Base-by-base conservation (phyloP, 805 yeast genomes). In the Hanseniaspora lindneri region DNA sequence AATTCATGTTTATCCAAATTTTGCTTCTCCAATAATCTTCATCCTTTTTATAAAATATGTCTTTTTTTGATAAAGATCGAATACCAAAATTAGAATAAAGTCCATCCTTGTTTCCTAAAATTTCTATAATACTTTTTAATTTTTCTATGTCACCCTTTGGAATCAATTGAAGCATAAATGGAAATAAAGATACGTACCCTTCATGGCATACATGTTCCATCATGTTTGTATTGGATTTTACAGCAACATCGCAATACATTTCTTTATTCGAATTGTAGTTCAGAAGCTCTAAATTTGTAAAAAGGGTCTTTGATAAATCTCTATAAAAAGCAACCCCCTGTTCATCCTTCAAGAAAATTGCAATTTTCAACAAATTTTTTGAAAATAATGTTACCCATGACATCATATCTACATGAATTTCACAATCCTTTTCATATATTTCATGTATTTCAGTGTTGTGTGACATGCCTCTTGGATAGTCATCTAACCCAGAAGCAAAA, bases 11-110 rank as follows among this genome's bases (percentile, higher is more conserved):
- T 56, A 87, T 70, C 97, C 97, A 92, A 24, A 92, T 72, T 17
- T 94, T 85, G 1, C 96, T 92, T 54, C 95, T 75, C 98, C 98
- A 92, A 66, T 92, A 92, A 63, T 89, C 80, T 59, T 92, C 98
- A 7, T 73, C 89, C 0, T 79, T 75, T 49, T 82, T 82, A 65
- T 81, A 92, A 51, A 59, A 66, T 19, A 67, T 66, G 56, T 83
- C 88, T 4, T 70, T 56, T 56, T 76, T 77, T 0, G 95, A 83
- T 32, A 92, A 66, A 0, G 95, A 83, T 53, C 95, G 71, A 32
- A 92, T 68, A 13, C 98, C 98, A 55, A 60, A 86, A 1, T 72
- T 73, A 7, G 85, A 66, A 83, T 92, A 88, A 47, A 92, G 65
- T 57, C 80, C 79, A 11, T 76, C 75, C 1, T 87, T 83, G 57